phyloP scores from a whole-genome alignment of 2,329 filamentous ascomycete genomes.

The Xylariales sp. region DNA sequence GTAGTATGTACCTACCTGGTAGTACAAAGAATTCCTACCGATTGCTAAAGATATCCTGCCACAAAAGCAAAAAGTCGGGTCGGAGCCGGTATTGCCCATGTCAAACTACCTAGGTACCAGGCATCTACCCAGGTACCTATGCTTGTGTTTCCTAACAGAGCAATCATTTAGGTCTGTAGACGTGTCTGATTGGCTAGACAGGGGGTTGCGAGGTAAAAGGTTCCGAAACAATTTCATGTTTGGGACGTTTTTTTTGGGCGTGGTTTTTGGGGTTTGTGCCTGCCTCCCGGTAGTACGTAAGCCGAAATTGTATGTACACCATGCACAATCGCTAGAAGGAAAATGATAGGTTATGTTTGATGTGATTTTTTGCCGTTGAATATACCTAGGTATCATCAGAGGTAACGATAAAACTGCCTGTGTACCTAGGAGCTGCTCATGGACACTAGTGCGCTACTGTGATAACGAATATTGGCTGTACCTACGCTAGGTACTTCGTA shows the following conservation, averaged over 20 bases:
- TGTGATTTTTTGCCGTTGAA: background rate
- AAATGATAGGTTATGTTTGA: background rate
- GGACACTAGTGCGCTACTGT: no score
- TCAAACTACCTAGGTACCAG: background rate
- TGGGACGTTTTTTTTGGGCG: background rate
- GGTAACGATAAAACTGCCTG: no score
- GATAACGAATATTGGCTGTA: no score
- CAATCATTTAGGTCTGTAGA: constrained; percentile 20
- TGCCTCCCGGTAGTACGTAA: constrained; percentile 1
- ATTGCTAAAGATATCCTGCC: constrained; percentile 1
- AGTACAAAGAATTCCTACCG: no score
- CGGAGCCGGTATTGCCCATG: background rate
- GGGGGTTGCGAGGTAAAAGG: constrained; percentile 17
- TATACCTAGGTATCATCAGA: no score
- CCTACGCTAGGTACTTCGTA: no score
- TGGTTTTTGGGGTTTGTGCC: background rate
- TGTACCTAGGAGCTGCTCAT: no score
- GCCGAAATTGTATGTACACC: background rate
- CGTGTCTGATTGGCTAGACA: constrained; percentile 26
- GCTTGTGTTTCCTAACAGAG: constrained; percentile 32
- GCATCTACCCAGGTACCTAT: background rate
- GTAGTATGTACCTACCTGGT: no score
- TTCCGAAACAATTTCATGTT: constrained; percentile 29
- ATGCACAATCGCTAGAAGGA: background rate
- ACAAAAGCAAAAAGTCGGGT: constrained; percentile 1